Base-by-base conservation (phyloP, 352 stramenopile species). In the Pythium aquatile region DNA sequence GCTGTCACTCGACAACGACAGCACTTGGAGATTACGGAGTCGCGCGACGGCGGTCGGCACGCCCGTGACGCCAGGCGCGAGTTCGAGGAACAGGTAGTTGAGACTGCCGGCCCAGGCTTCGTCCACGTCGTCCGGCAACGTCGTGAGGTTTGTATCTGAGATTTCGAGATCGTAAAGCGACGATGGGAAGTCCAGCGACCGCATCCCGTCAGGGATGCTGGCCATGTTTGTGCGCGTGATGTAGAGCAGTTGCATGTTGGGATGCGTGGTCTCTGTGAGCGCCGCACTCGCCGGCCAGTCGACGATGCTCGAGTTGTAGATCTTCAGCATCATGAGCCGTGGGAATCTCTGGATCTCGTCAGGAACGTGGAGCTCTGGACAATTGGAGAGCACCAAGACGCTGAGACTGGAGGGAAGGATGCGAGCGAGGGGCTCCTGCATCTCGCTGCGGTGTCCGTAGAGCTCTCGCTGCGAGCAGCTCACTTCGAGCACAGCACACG, bases 241-340 rank as follows among this genome's bases (percentile, higher is more conserved):
- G 13, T 39, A 37, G n/a, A 65, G 16, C 14, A 47, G 14, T 3
- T 46, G 35, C 13, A 65, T 28, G 24, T 24, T 17, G 4, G 59
- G 48, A 39, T 65, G 48, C 1, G 9, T 35, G 13, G 26, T 46
- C 14, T 52, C n/a, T 20, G 17, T 55, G n/a, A 65, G 20, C 14
- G 59, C 48, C 2, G 59, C 49, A 28, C 35, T 30, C 11, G 17
- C 1, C 1, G 14, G 13, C 59, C 59, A 65, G 6, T 30, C 24
- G 1, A 46, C 26, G 53, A 61, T 67, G 32, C 17, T 67, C 20
- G 61, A 67, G 20, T 67, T 67, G 61, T 62, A 67, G 35, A 67
- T 67, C 46, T 67, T 61, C 26, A 67, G 32, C 17, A 46, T 57
- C 2, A 37, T n/a, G 13, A 67, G 32, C 4, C 47, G 26, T 13